Base-by-base conservation (phyloP, 306 rosid genomes). In the Fragaria iinumae region DNA sequence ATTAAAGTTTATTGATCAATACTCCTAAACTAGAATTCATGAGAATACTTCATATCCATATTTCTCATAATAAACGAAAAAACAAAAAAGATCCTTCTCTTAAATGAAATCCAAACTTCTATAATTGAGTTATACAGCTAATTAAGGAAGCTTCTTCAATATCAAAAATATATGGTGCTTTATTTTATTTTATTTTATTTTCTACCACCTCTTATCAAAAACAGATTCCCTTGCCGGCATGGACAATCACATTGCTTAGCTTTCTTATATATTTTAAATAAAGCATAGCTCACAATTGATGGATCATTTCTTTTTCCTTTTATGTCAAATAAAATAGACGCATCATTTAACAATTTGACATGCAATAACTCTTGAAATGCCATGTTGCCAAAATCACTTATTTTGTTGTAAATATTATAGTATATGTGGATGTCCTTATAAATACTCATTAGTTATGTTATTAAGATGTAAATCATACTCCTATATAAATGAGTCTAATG, bases 141-240 rank as follows among this genome's bases (percentile, higher is more conserved):
- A 53, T 4, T 39, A 17, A 38, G 7, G 12, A 29, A 63, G 44
- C 68, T 62, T 60, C 17, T 16, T 25, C 48, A 17, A 44, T 43
- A 41, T 4, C 32, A 39, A 59, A n/a, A 27, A 21, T 25, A 29
- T 17, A 60, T 25, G 41, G 39, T 23, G 4, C 29, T 18, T 2
- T 41, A 44, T 60, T 63, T 63, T 45, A 0, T 34, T 18, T 2
- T 41, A 44, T 60, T 63, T 63, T 45, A 0, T 34, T 73, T 63
- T 32, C 5, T 17, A 14, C 12, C 21, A 1, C 23, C 13, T 16
- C 39, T 70, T 9, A 62, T 47, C 59, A 27, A 47, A 34, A 11
- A 66, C 44, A 50, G 55, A 76, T 65, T n/a, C 41, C 52, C 39
- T 76, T 21, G 65, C 55, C 66, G 29, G 53, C 66, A 36, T 76